Evolutionary conservation across 164 flowering plant genomes (phyloP).

Genomic region (Aristolochia contorta): DNA sequence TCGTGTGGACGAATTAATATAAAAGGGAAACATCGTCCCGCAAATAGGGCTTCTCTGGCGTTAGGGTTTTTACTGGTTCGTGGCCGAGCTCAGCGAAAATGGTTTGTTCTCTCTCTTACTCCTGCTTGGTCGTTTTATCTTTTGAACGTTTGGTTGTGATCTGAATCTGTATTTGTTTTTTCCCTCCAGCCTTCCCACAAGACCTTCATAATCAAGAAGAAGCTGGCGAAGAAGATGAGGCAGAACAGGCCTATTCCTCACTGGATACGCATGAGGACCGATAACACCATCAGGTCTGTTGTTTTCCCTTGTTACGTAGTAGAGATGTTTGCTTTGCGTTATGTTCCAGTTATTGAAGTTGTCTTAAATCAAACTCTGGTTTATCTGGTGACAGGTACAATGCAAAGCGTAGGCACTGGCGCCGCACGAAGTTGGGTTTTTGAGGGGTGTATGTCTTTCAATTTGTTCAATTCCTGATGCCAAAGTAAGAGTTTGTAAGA

Average conservation of each 20-base stretch:
- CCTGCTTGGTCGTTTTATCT: too few relatives aligned
- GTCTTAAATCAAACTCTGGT: not conserved
- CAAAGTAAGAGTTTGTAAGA: too few relatives aligned
- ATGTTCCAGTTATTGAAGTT: not conserved
- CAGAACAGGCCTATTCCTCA: slow-evolving; percentile 58
- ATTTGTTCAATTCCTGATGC: not conserved
- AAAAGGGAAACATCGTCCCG: too few relatives aligned
- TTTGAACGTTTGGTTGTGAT: too few relatives aligned
- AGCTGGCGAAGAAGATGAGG: slow-evolving; percentile 63
- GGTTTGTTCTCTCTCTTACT: too few relatives aligned
- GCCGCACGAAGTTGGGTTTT: slow-evolving; percentile 65
- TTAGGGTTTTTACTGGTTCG: too few relatives aligned
- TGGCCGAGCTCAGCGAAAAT: too few relatives aligned
- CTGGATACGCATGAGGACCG: slow-evolving; percentile 55
- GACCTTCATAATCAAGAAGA: slow-evolving; percentile 48
- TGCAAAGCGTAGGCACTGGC: slow-evolving; percentile 76
- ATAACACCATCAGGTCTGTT: slow-evolving; percentile 45
- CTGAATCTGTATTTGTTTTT: too few relatives aligned
- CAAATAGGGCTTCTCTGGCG: too few relatives aligned
- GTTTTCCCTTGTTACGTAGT: not conserved
- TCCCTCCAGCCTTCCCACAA: slow-evolving; percentile 49
- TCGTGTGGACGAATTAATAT: too few relatives aligned
- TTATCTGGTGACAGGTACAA: slow-evolving; percentile 38
- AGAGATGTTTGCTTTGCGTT: not conserved
- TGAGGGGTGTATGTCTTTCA: slow-evolving; percentile 11